Base-by-base conservation (phyloP, 306 rosid genomes). In the Purshia tridentata region DNA sequence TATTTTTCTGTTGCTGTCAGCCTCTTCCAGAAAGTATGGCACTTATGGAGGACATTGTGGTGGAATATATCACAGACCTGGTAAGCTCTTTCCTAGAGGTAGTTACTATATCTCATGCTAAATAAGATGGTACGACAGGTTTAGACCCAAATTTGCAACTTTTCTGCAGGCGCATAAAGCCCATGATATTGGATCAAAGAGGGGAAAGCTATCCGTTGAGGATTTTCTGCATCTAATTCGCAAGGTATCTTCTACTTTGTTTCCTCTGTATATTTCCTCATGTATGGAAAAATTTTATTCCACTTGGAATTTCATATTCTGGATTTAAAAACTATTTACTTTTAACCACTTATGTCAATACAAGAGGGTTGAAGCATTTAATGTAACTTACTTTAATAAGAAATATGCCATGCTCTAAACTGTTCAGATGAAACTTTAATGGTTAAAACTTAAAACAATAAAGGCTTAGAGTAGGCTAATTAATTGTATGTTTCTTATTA, bases 11-110 rank as follows among this genome's bases (percentile, higher is more conserved):
- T 54, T 73, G 14, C 44, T 61, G 67, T 69, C 78, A 92, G 98
- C 98, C 98, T 19, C 95, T 90, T 80, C 96, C 98, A 55, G 98
- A 92, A 61, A 90, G 96, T 61, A 83, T 87, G 65, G 82, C 92
- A n/a, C 96, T 92, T 42, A 81, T 92, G 93, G 98, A 92, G 86
- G 96, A 92, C 77, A 93, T 93, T 11, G 85, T 85, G 75, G 90
- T 93, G 80, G 97, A 94, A 76, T 94, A 94, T 76, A 82, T 94
- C 56, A 94, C 92, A 16, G 95, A 88, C 79, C 60, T 94, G 89
- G 98, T 89, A 70, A 78, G 79, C 46, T 37, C 74, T 35, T 73
- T 52, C 23, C 15, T 42, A 9, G 29, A 22, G 74, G 50, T 65
- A 10, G 41, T 39, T 20, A 15, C 16, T 62, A 0, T 19, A 10